phyloP scores from a whole-genome alignment of 768 basidiomycete species.

The Dacryopinax primogenitus region DNA sequence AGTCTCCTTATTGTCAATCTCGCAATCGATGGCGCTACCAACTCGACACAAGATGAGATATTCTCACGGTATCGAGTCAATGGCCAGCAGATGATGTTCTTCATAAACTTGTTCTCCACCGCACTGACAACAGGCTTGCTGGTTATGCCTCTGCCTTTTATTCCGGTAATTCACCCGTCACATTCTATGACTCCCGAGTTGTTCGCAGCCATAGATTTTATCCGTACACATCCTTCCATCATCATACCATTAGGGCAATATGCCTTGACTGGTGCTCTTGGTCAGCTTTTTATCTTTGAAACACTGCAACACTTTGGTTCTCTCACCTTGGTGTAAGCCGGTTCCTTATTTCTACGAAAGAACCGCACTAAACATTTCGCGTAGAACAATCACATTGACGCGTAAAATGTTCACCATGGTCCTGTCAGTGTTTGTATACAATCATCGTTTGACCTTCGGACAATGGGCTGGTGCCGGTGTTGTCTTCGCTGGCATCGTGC shows the following conservation, averaged over 20 bases:
- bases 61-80: constrained; percentile 59
- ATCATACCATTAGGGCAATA: constrained; percentile 66
- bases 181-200: constrained; percentile 50
- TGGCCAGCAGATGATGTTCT: constrained; percentile 98
- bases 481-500: constrained; percentile 90
- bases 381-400: constrained; percentile 85
- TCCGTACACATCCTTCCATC: constrained; percentile 63
- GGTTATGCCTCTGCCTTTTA: constrained; percentile 61
- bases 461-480: constrained; percentile 89
- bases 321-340: constrained; percentile 69
- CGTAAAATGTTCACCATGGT: constrained; percentile 98
- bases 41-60: constrained; percentile 95
- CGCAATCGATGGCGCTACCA: constrained; percentile 79
- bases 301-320: constrained; percentile 85
- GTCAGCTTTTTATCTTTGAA: constrained; percentile 96
- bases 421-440: constrained; percentile 81
- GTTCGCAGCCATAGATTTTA: constrained; percentile 53
- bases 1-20: constrained; percentile 74
- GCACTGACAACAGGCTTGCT: constrained; percentile 55
- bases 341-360: not conserved
- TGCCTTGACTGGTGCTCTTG: constrained; percentile 79
- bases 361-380: not conserved
- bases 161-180: constrained; percentile 69
- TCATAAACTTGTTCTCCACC: constrained; percentile 84
- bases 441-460: constrained; percentile 66